These are phyloP conservation scores for Oryza nivara DNA, from an alignment of 176 grass and related monocot species.

Conservation along the genomic window DNA sequence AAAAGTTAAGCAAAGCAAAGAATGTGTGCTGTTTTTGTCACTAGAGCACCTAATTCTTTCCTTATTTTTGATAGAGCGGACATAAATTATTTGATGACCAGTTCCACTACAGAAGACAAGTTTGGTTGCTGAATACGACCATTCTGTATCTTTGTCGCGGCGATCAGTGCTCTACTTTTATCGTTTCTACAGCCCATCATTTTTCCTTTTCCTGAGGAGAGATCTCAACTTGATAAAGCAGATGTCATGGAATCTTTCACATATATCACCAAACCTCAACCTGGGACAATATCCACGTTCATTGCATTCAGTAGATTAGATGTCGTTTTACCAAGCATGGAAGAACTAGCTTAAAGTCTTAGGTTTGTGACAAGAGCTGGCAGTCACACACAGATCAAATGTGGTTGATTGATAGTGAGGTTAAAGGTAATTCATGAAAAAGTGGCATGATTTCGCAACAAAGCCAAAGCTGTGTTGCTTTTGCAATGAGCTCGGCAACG, in stretches of 20 bases:
- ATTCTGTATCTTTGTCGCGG: slow-evolving; percentile 36
- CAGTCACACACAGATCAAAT: background rate
- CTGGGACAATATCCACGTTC: background rate
- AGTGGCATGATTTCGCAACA: background rate
- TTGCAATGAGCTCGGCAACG: too few relatives aligned
- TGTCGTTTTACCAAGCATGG: background rate
- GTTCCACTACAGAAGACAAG: slow-evolving; percentile 29
- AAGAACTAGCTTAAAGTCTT: background rate
- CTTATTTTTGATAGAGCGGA: slow-evolving; percentile 2
- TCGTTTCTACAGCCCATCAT: slow-evolving; percentile 18
- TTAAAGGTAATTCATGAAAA: background rate
- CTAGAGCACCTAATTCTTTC: slow-evolving; percentile 3
- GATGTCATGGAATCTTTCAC: slow-evolving; percentile 33
- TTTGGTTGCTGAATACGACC: slow-evolving; percentile 30
- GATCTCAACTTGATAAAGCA: slow-evolving; percentile 11
- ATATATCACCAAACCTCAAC: slow-evolving; percentile 2
- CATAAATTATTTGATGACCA: slow-evolving; percentile 33
- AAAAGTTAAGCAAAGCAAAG: background rate
- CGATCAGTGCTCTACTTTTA: slow-evolving; percentile 1
- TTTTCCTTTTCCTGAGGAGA: slow-evolving; percentile 34
- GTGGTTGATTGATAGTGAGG: background rate
- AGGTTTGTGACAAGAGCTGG: background rate
- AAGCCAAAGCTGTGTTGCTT: too few relatives aligned
- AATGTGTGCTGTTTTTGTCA: slow-evolving; percentile 17
- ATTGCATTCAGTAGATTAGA: background rate